phyloP scores from a whole-genome alignment of 1,139 yeast genomes.

The Blastobotrys capitulatus region DNA sequence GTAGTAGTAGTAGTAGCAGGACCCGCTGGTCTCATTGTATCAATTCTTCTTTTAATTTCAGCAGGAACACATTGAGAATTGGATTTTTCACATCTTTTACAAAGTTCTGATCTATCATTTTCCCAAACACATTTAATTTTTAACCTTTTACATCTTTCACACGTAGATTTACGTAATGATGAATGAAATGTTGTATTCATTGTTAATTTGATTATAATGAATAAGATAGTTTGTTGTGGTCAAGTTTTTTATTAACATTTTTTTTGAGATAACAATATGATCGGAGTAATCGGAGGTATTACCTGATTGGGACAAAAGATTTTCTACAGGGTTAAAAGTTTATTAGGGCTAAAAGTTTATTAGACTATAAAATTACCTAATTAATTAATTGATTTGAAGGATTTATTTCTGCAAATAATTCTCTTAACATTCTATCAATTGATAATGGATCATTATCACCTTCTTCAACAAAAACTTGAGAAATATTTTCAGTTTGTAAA shows the following conservation, averaged over 20 bases:
- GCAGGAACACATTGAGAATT: slow-evolving; percentile 41
- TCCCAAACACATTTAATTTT: slow-evolving; percentile 53
- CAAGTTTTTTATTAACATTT: background rate
- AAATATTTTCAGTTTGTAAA: background rate
- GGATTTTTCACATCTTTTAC: slow-evolving; percentile 44
- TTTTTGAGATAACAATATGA: no score
- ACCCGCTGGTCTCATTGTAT: background rate
- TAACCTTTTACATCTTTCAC: slow-evolving; percentile 53
- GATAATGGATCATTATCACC: background rate
- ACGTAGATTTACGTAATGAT: slow-evolving; percentile 45
- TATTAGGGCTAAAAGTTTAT: no score
- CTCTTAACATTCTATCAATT: slow-evolving; percentile 1
- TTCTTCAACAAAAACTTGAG: background rate
- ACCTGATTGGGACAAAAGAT: background rate
- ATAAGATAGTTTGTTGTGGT: background rate
- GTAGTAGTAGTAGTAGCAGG: no score
- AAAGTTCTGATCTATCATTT: slow-evolving; percentile 41
- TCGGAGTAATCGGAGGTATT: background rate
- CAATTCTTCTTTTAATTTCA: background rate
- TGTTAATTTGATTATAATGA: background rate
- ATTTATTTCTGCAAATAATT: slow-evolving; percentile 1
- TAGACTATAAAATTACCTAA: no score
- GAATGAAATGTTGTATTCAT: slow-evolving; percentile 8
- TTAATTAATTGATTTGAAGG: background rate
- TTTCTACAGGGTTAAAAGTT: no score